These are phyloP conservation scores for Mycena rebaudengoi DNA, from an alignment of 768 basidiomycete species.

Conservation along the genomic window DNA sequence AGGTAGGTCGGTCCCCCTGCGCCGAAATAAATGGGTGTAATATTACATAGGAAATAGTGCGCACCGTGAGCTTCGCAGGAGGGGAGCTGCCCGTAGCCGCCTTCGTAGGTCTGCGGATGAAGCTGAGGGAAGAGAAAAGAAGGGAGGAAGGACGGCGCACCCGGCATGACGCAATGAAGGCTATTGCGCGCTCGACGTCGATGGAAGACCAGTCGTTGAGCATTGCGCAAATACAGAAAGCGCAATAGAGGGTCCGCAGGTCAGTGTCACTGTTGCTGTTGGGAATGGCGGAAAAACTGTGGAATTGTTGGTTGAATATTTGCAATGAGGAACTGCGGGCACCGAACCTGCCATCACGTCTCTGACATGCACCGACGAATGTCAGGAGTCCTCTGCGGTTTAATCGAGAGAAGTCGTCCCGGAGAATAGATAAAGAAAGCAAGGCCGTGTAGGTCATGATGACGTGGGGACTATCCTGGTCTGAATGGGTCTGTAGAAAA, in stretches of 20 bases:
- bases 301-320: neutral
- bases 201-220: constrained; percentile 83
- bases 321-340: neutral
- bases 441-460: constrained; percentile 96
- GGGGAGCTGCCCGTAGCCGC: constrained; percentile 88
- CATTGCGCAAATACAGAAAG: constrained; percentile 83
- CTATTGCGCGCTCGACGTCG: constrained; percentile 64
- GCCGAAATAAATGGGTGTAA: neutral
- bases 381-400: constrained; percentile 69
- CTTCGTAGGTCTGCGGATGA: constrained; percentile 81
- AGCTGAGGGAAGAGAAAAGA: constrained; percentile 13
- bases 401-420: constrained; percentile 80
- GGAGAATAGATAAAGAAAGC: constrained; percentile 81
- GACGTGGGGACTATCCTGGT: constrained; percentile 80
- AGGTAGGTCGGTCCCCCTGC: constrained; percentile 95
- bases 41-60: constrained; percentile 14
- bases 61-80: constrained; percentile 87
- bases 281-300: constrained; percentile 76
- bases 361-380: constrained; percentile 79
- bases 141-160: constrained; percentile 51
- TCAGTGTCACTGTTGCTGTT: constrained; percentile 72
- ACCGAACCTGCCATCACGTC: constrained; percentile 79
- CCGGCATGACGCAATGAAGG: constrained; percentile 75
- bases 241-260: constrained; percentile 85
- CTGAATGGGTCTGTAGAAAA: constrained; percentile 44